Evolutionary conservation across 306 rosid species (phyloP), one percentile per base, ranked within the genome.

Genomic region (Amphicarpaea edgeworthii): DNA sequence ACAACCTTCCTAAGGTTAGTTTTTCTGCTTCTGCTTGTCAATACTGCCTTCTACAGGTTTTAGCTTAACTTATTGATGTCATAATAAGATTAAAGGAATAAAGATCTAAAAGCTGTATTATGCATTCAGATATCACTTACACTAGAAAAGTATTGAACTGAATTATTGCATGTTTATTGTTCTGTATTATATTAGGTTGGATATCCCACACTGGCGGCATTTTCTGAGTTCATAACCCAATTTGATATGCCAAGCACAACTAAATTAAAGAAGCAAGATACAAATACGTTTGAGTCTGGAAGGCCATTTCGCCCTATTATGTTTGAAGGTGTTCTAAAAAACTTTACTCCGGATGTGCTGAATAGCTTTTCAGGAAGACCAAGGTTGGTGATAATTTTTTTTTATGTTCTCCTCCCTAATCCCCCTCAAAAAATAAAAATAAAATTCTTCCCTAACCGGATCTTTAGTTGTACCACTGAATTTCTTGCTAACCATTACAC

Each of bases 231-330:
- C 28, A 66, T 92, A 61, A 60, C 89, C 28, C 91, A 91, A 59
- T 92, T 92, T 67, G 91, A 89, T 66, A 26, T 81, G 90, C 91
- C 96, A 43, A 79, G 64, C 32, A 50, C 84, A 73, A 24, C 90
- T 37, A 84, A 77, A 67, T 46, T 79, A 60, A 85, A 70, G 70
- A 86, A 43, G 78, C 85, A 68, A 84, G 97, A 92, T 83, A 20
- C 74, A 3, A 69, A 64, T 70, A 26, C 78, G 71, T 67, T 84
- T 28, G 98, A 87, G 70, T 81, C 79, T 68, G 99, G 97, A 54
- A 88, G 83, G 79, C 89, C 99, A 68, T 89, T 92, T 76, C 80
- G 77, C 82, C 98, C 99, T 66, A 76, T 77, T 75, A 92, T 96
- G 97, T 96, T 96, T 75, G 97, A 90, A 82, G 85, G 51, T 5